Base-by-base conservation (phyloP, 2,329 filamentous ascomycete genomes). In the Plenodomus tracheiphilus region DNA sequence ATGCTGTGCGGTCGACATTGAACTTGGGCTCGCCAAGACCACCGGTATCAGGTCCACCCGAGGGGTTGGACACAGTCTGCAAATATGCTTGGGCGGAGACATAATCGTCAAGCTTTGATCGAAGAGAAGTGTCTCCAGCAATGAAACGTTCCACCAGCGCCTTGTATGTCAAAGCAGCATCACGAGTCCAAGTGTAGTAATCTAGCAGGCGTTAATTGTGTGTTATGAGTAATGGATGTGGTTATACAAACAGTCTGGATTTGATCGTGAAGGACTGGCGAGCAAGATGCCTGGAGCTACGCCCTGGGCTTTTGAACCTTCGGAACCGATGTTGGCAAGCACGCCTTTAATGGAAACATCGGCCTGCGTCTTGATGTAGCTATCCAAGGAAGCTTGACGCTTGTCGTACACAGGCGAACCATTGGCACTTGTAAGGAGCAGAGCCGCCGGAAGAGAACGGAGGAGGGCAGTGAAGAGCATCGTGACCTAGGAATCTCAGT, bases 141-240 rank as follows among this genome's bases (percentile, higher is more conserved):
- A 82, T 75, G 65, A 91, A 87, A 17, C 82, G 77, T 59, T 92
- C 88, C 8, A 88, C 76, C 15, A 92, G 72, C 19, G 77, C 75
- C 73, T 89, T 90, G 74, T 88, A 83, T 2, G 84, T 83, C 22
- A 92, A 77, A 19, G 85, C 86, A 15, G 86, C 81, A 68, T 93
- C 89, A 62, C 89, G 77, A 1, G 85, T 90, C 89, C 89, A 93
- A 1, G 87, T 90, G 64, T 85, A 92, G 65, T 81, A 91, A 70
- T 92, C 87, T 89, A 52, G 39, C 15, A 17, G 13, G 16, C 8
- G 19, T 49, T 18, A 52, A 42, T 11, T 10, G 30, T 13, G 30
- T 39, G 3, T 22, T 19, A 21, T 2, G 4, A 16, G 7, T 22
- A 40, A 16, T 10, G 4, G 2, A 15, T 4, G 18, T 30, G 13